These are phyloP conservation scores for Plasmodium reichenowi DNA, from an alignment of 169 alveolate genomes.

Conservation along the genomic window DNA sequence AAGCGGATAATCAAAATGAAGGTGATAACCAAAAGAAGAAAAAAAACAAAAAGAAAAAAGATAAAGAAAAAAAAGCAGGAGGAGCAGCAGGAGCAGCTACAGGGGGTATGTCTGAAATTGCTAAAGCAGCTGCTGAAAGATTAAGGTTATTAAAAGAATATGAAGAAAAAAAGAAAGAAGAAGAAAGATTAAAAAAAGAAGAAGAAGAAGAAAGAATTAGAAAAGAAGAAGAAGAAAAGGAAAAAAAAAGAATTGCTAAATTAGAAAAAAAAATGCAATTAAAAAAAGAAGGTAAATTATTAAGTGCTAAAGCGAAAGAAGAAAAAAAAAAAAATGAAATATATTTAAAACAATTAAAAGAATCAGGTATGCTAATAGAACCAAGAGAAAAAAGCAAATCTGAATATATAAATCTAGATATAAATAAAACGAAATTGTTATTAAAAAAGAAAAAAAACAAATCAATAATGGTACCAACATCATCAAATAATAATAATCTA, in stretches of 20 bases:
- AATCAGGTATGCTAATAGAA: slow-evolving; percentile 77
- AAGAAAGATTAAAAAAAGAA: slow-evolving; percentile 82
- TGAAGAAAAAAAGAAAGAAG: slow-evolving; percentile 78
- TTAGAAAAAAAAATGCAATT: slow-evolving; percentile 87
- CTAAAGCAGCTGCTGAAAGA: slow-evolving; percentile 89
- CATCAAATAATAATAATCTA: background rate
- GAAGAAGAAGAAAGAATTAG: slow-evolving; percentile 87
- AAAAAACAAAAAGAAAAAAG: slow-evolving; percentile 80
- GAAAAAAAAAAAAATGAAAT: slow-evolving; percentile 85
- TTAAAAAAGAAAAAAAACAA: slow-evolving; percentile 66
- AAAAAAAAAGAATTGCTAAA: slow-evolving; percentile 84
- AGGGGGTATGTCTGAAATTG: slow-evolving; percentile 82
- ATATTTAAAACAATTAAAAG: slow-evolving; percentile 84
- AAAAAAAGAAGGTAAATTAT: slow-evolving; percentile 88
- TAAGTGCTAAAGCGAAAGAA: slow-evolving; percentile 86
- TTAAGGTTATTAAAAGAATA: slow-evolving; percentile 81
- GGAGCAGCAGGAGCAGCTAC: slow-evolving; percentile 61
- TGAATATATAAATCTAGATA: slow-evolving; percentile 40
- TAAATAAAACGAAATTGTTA: slow-evolving; percentile 42
- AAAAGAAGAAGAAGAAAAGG: slow-evolving; percentile 88
- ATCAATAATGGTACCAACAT: background rate
- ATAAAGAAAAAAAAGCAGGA: slow-evolving; percentile 78
- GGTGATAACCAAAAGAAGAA: slow-evolving; percentile 69
- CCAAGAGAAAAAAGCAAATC: slow-evolving; percentile 73
- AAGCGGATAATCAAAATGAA: slow-evolving; percentile 46